phyloP scores from a whole-genome alignment of 2,329 filamentous ascomycete genomes.

The Colletotrichum simmondsii region DNA sequence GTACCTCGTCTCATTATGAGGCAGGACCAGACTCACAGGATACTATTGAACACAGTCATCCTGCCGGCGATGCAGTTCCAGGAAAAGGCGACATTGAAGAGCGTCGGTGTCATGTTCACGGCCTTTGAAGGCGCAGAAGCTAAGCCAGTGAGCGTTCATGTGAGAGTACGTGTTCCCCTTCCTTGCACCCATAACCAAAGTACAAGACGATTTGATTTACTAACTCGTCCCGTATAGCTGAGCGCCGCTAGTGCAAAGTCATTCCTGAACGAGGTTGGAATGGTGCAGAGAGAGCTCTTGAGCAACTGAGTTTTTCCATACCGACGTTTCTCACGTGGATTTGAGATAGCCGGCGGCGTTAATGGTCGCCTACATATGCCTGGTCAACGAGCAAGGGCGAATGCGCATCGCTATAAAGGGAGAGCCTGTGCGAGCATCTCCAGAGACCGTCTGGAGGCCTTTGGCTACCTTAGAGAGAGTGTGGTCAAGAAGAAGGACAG shows the following conservation, averaged over 20 bases:
- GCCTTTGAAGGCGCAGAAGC: constrained; percentile 68
- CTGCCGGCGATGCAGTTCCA: constrained; percentile 84
- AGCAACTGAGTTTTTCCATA: constrained; percentile 41
- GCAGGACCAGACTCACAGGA: constrained; percentile 86
- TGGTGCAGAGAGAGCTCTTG: constrained; percentile 63
- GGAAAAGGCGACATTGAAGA: constrained; percentile 78
- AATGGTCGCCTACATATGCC: not conserved
- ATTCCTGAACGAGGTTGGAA: constrained; percentile 61
- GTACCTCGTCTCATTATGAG: constrained; percentile 86
- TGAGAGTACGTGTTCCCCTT: constrained; percentile 61
- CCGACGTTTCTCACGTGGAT: not conserved
- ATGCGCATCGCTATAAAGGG: not conserved
- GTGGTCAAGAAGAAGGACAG: constrained; percentile 8
- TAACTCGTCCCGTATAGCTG: constrained; percentile 53
- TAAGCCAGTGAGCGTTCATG: constrained; percentile 68
- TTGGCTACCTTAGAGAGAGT: constrained; percentile 5
- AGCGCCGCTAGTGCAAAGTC: constrained; percentile 62
- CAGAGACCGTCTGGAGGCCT: not conserved
- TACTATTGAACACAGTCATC: constrained; percentile 87
- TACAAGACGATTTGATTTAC: not conserved
- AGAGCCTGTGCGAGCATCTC: constrained; percentile 8
- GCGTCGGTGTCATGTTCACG: constrained; percentile 74
- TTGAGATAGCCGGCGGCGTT: not conserved
- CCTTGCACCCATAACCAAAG: not conserved
- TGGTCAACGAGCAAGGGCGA: constrained; percentile 2